Evolutionary conservation across 2,329 filamentous ascomycete species (phyloP), one percentile per base, ranked within the genome.

Genomic region (Calonectria pseudoturangicola): DNA sequence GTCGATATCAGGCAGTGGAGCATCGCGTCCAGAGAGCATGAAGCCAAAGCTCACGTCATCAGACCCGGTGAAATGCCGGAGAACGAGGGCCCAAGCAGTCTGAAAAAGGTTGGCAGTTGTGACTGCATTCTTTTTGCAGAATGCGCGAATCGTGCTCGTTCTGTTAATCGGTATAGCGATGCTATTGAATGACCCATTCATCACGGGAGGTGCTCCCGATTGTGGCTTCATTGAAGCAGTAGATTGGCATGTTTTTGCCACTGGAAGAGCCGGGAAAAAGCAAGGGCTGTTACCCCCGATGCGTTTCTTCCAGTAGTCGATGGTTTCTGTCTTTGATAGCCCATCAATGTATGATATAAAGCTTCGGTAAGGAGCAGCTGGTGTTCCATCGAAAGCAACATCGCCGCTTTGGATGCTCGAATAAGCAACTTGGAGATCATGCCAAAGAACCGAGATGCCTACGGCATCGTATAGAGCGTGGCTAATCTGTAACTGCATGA

Each of bases 11-110:
- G 28, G 50, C 1, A 54, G 27, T 3, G 50, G 50, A 2, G 50
- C 50, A 12, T 54, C 50, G 16, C 50, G 50, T 4, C 50, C 50
- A 12, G 50, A 54, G 4, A 54, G 50, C 50, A 54, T 54, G n/a
- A 54, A 54, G 3, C 50, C 50, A 54, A 54, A 54, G 28, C 50
- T 54, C 15, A 54, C 50, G 12, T 54, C 50, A n/a, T 54, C 50
- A n/a, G 27, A 33, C 28, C 28, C 7, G 50, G 50, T 54, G 9
- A 54, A 54, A n/a, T 54, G 50, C 1, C 28, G 50, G 1, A 54
- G 28, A 6, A 54, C 50, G 2, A 54, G 27, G 10, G 50, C 50
- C 50, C 50, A 54, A 13, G 50, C 50, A 33, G 50, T n/a, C 33
- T 54, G 50, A 9, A 54, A 54, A 33, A 54, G 50, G 8, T 54